These are phyloP conservation scores for Priceomyces haplophilus DNA, from an alignment of 805 yeast species.

Conservation along the genomic window DNA sequence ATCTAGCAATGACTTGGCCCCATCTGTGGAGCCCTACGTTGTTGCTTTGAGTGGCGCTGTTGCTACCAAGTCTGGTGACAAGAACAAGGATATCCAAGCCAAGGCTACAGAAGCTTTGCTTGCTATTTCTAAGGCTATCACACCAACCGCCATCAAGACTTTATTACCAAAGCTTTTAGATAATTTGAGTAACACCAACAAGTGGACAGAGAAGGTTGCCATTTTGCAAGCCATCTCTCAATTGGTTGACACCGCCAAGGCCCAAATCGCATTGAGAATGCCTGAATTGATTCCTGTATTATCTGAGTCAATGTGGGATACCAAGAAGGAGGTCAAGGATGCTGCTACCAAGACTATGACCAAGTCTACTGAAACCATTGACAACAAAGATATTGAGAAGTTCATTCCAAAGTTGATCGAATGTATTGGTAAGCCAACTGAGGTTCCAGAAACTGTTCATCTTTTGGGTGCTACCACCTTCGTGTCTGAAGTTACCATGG, in stretches of 20 bases:
- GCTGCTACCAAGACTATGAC: conserved; percentile 96
- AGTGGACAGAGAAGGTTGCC: conserved; percentile 98
- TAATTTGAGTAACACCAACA: conserved; percentile 68
- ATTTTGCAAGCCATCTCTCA: conserved; percentile 79
- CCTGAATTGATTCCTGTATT: conserved; percentile 98
- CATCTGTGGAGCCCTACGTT: conserved; percentile 94
- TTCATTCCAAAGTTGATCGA: conserved; percentile 96
- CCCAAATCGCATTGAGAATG: conserved; percentile 97
- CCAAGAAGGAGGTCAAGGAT: conserved; percentile 95
- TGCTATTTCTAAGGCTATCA: conserved; percentile 75
- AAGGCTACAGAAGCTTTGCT: conserved; percentile 74
- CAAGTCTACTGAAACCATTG: conserved; percentile 95
- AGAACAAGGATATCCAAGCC: conserved; percentile 69
- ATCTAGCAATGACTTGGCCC: conserved; percentile 69
- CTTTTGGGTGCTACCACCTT: conserved; percentile 99
- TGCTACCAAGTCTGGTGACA: conserved; percentile 84
- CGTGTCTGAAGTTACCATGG: conserved; percentile 99
- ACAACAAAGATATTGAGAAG: conserved; percentile 99
- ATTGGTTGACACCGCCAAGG: conserved; percentile 91
- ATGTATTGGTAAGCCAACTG: conserved; percentile 95
- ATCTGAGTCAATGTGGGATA: conserved; percentile 99
- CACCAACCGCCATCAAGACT: conserved; percentile 92
- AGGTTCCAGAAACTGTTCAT: conserved; percentile 99
- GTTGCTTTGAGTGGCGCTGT: conserved; percentile 73
- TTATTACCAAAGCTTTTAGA: conserved; percentile 76